phyloP scores from a whole-genome alignment of 495 filamentous ascomycete genomes.

The Penicillium subrubescens region DNA sequence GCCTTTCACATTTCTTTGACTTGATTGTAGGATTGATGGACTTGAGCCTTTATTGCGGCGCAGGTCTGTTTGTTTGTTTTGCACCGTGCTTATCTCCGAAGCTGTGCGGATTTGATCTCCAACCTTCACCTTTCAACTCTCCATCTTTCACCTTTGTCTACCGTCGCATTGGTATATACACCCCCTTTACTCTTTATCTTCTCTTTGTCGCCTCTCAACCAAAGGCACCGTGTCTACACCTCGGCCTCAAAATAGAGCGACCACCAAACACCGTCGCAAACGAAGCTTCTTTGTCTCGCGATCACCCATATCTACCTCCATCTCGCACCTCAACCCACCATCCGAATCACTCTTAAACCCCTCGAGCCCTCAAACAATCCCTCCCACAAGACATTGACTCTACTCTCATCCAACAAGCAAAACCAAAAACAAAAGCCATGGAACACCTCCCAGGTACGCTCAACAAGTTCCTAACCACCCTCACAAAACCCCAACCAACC shows the following conservation, averaged over 20 bases:
- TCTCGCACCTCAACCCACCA: not conserved
- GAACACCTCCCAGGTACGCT: conserved; percentile 28
- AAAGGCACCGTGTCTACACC: not conserved
- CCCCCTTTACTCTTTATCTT: not conserved
- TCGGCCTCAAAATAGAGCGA: not conserved
- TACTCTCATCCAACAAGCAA: not conserved
- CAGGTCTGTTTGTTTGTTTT: conserved; percentile 27
- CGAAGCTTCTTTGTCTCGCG: not conserved
- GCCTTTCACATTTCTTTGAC: not conserved
- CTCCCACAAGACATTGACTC: not conserved
- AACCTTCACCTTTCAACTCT: not conserved
- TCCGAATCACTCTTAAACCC: not conserved
- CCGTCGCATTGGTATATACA: not conserved
- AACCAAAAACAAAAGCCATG: conserved; percentile 12
- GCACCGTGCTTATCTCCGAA: conserved; percentile 17
- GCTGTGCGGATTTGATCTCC: not conserved
- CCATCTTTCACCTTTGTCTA: not conserved
- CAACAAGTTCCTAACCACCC: not conserved
- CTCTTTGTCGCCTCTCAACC: not conserved
- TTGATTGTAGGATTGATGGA: not conserved
- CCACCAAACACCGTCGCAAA: not conserved
- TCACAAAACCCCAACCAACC: not conserved
- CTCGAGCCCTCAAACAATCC: not conserved
- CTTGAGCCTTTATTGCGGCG: not conserved
- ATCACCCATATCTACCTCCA: not conserved